Conservation (phyloP, 2,329 filamentous ascomycete species). For the Paecilomyces dactylethromorphus region DNA sequence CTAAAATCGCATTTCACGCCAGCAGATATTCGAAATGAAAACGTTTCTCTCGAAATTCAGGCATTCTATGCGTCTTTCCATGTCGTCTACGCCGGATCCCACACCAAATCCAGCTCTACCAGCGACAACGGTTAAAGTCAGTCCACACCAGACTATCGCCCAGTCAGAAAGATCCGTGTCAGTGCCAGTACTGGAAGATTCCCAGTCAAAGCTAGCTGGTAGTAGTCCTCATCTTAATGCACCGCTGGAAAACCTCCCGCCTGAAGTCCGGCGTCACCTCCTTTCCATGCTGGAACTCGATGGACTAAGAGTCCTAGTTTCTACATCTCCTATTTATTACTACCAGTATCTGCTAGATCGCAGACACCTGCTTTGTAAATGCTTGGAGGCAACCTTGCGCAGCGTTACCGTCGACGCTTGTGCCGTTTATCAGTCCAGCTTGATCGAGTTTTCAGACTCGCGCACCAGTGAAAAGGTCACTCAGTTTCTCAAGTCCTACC, state of each 20-base stretch:
- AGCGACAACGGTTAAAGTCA: no score
- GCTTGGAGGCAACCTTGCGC: slow-evolving; percentile 11
- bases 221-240: not conserved
- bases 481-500: not conserved
- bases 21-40: no score
- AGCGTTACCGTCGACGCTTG: slow-evolving; percentile 9
- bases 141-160: no score
- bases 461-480: not conserved
- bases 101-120: no score
- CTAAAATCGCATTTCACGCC: no score
- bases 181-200: no score
- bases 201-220: no score
- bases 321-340: slow-evolving; percentile 18
- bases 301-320: slow-evolving; percentile 14
- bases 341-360: slow-evolving; percentile 18
- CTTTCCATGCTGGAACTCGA: slow-evolving; percentile 12
- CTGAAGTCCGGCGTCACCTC: slow-evolving; percentile 17
- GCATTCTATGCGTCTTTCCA: no score
- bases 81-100: no score
- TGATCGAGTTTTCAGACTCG: no score
- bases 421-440: slow-evolving; percentile 2
- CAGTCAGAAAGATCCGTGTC: no score
- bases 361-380: slow-evolving; percentile 11
- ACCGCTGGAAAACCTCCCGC: slow-evolving; percentile 10
- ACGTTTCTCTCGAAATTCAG: no score